These are phyloP conservation scores for Populus alba DNA, from an alignment of 345 rosid species.

Conservation along the genomic window DNA sequence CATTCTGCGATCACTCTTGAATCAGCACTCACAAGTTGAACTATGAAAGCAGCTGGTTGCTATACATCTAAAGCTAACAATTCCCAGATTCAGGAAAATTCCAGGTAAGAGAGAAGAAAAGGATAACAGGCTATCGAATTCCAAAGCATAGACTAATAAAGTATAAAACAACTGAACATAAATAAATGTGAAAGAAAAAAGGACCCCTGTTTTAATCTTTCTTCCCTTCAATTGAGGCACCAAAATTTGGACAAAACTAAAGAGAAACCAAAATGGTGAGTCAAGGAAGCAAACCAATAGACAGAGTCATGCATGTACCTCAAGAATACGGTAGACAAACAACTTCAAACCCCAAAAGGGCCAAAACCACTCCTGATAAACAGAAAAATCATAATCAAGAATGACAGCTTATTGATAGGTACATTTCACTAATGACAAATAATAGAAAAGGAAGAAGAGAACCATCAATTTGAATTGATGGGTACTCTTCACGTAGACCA, in stretches of 20 bases:
- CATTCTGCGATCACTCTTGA: not conserved
- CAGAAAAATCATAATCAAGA: not conserved
- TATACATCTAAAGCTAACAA: constrained; percentile 5
- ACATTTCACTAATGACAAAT: constrained; percentile 1
- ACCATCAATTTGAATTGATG: not conserved
- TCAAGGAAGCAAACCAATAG: not conserved
- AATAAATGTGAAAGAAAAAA: not conserved
- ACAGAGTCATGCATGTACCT: not conserved
- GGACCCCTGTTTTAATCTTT: not conserved
- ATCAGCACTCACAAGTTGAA: not conserved
- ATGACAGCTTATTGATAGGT: constrained; percentile 2
- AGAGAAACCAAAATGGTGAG: not conserved
- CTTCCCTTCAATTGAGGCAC: not conserved
- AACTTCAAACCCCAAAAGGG: not conserved
- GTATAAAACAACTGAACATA: not conserved
- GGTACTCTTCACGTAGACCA: constrained; percentile 9
- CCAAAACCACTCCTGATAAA: not conserved
- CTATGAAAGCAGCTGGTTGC: constrained; percentile 3
- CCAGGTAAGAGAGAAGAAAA: not conserved
- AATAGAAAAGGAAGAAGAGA: constrained; percentile 1
- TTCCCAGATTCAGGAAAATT: not conserved
- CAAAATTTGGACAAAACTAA: not conserved
- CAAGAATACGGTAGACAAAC: not conserved
- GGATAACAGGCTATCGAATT: not conserved
- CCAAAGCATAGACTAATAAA: not conserved